Base-by-base conservation (phyloP, 164 flowering plant species). In the Platanus orientalis region DNA sequence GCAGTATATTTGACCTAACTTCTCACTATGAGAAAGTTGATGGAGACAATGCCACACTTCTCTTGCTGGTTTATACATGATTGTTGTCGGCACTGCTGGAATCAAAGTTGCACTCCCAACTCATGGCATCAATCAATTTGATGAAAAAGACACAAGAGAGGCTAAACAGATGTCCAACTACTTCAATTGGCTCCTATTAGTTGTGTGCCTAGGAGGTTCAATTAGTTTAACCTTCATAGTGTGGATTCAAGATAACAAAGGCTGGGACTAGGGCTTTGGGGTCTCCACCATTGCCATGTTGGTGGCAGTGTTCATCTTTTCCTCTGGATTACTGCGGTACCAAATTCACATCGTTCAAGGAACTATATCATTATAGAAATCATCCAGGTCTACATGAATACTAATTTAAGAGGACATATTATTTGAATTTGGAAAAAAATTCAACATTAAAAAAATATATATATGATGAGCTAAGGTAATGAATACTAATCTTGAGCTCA, bases 71-170 rank as follows among this genome's bases (percentile, higher is more conserved):
- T 68, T 87, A 1, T 89, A 83, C 80, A 30, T 85, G 73, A 7
- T 81, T 10, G 87, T 87, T 2, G 7, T 29, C 0, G 96, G 96
- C 0, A 23, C 50, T 25, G 86, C 71, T 0, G 92, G 96, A 21
- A 27, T 81, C 9, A 89, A 87, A 64, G 81, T 92, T 2, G 67
- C 74, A 3, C 11, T 89, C 27, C 89, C 92, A 21, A 21, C 89
- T 2, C 87, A 80, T 54, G 96, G 96, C 1, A 89, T 91, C 0
- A 93, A 89, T 74, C 93, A 89, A 32, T 89, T 89, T 40, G 85
- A 89, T 9, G 84, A 78, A 48, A 78, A 83, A 49, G 91, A 85
- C 65, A 83, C 81, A 0, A 27, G 21, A 50, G 93, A 89, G 70
- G 73, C 80, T 2, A 76, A 7, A 62, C 79, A 80, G 56, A 77